Evolutionary conservation across 352 stramenopile species (phyloP), one percentile per base, ranked within the genome.

Genomic region (Globisporangium lucens): DNA sequence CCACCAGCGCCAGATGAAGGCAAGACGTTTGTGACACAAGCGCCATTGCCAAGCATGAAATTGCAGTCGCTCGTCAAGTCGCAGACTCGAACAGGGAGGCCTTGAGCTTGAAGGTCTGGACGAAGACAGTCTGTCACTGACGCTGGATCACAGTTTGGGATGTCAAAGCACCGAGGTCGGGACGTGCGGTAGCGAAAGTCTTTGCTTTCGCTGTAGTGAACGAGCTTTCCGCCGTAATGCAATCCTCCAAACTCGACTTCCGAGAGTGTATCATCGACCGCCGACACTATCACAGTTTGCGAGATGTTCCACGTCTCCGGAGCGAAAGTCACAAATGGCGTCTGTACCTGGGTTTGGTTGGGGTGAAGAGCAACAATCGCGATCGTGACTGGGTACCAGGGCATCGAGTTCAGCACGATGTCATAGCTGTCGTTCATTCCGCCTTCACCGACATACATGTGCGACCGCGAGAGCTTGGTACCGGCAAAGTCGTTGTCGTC

Each of bases 101-200:
- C 61, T 15, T 65, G 33, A 17, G 68, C 22, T 0, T 49, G 33
- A 0, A 61, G 35, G 2, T 77, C 66, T 0, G 65, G 52, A 1
- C 67, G 17, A 12, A 89, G 57, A 65, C 83, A 91, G 1, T 59
- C 43, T 1, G 46, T 68, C 3, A 64, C 15, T 15, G 79, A 53
- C 17, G 67, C 13, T 20, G 72, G 71, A 24, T 89, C 75, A 46
- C 85, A 94, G 6, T 79, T 80, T 3, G 70, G 61, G 0, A 92
- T 22, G n/a, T 89, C 74, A 55, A 85, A 90, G 61, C 85, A 94
- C n/a, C 66, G 65, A 2, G 83, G 85, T 2, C 80, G 79, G 0
- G 76, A 70, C 9, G 85, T 89, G 51, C 87, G 76, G 47, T 94
- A 94, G 12, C 83, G 70, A 10, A 82, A 75, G 60, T 94, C 85